Conservation (phyloP, 2,329 filamentous ascomycete genomes). For the Phyllosticta citriasiana region DNA sequence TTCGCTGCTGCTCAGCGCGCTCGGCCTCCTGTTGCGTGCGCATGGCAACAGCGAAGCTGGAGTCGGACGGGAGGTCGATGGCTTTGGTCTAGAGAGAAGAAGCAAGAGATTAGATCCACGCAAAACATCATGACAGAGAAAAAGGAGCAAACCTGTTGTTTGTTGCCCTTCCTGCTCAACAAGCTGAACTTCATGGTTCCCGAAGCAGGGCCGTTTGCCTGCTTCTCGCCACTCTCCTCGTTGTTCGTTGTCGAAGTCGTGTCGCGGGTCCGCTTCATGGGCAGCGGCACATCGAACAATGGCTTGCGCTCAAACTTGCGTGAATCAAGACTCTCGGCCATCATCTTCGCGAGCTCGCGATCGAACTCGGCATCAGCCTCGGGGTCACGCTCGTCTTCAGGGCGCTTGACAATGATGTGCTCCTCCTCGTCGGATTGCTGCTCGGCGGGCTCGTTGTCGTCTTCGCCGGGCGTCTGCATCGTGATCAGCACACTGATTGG, state of each 20-base stretch:
- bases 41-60: conserved; percentile 92
- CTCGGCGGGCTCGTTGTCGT: conserved; percentile 26
- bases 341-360: conserved; percentile 94
- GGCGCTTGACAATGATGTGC: conserved; percentile 80
- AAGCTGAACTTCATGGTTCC: conserved; percentile 94
- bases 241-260: conserved; percentile 26
- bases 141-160: conserved; percentile 66
- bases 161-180: conserved; percentile 90
- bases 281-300: conserved; percentile 93
- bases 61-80: conserved; percentile 82
- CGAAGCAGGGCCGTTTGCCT: conserved; percentile 22
- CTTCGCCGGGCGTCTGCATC: conserved; percentile 25
- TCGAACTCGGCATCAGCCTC: conserved; percentile 97
- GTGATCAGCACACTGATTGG: conserved; percentile 21
- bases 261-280: conserved; percentile 67
- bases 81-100: conserved; percentile 61
- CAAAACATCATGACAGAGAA: conserved; percentile 1
- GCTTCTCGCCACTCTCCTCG: conserved; percentile 32
- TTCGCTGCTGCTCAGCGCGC: conserved; percentile 91
- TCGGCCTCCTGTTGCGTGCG: conserved; percentile 91
- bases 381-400: conserved; percentile 82
- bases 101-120: conserved; percentile 8
- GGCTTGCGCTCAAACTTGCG: conserved; percentile 93
- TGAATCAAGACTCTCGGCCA: conserved; percentile 93
- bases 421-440: conserved; percentile 59